phyloP scores from a whole-genome alignment of 108 stramenopile genomes.

The Skeletonema costatum region DNA sequence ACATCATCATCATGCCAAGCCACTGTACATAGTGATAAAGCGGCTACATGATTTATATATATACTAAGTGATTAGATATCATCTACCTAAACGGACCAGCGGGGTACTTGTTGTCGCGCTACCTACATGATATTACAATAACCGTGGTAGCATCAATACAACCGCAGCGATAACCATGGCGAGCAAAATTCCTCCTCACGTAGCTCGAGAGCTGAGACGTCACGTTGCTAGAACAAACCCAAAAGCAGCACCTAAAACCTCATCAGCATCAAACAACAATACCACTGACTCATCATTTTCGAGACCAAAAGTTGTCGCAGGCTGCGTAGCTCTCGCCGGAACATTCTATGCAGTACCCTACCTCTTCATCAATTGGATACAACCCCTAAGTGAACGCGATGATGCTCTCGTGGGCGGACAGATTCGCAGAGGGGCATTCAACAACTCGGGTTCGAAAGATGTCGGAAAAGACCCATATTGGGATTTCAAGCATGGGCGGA shows the following conservation, averaged over 20 bases:
- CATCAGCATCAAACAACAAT: background rate
- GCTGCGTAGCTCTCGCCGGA: constrained; percentile 44
- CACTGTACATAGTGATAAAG: too few relatives aligned
- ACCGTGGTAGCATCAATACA: background rate
- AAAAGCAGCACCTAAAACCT: constrained; percentile 1
- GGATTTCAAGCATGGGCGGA: constrained; percentile 70
- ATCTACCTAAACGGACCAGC: too few relatives aligned
- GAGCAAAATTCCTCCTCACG: constrained; percentile 71
- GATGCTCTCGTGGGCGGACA: constrained; percentile 63
- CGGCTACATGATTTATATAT: too few relatives aligned
- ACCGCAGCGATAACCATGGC: constrained; percentile 11
- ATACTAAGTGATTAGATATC: too few relatives aligned
- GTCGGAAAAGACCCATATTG: constrained; percentile 85
- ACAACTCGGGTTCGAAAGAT: constrained; percentile 71
- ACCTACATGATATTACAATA: too few relatives aligned
- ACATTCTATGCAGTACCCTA: constrained; percentile 36
- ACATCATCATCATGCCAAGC: too few relatives aligned
- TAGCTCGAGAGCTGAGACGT: constrained; percentile 67
- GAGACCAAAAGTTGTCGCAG: constrained; percentile 34
- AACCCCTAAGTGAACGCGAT: constrained; percentile 49
- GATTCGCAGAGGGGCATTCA: constrained; percentile 79
- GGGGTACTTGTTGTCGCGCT: too few relatives aligned
- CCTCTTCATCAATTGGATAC: constrained; percentile 32
- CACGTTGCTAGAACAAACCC: constrained; percentile 50
- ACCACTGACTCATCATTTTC: constrained; percentile 2